Percentiles rank a stretch among this genome's conserved stretches.
These are phyloP conservation scores for Rhynchospora pubera DNA, from an alignment of 176 grass and related monocot species.

Conservation along the genomic window DNA sequence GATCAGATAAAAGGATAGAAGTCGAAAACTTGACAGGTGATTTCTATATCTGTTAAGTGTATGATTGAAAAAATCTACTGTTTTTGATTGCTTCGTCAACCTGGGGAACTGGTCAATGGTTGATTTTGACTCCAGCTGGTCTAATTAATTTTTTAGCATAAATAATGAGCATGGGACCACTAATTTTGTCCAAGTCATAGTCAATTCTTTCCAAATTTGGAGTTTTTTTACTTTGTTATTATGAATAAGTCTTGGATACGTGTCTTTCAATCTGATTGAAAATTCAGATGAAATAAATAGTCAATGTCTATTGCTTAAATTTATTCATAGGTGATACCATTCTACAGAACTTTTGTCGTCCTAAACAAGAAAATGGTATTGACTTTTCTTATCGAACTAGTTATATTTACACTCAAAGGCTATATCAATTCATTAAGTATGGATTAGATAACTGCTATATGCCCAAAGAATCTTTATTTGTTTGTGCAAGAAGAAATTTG, in stretches of 20 bases:
- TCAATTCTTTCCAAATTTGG: background rate
- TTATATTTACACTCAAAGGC: background rate
- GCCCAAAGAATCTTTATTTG: background rate
- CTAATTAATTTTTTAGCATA: background rate
- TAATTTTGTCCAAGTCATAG: background rate
- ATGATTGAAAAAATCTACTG: background rate
- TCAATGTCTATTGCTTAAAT: background rate
- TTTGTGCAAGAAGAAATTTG: background rate
- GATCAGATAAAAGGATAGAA: background rate
- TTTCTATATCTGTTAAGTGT: background rate
- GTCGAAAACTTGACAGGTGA: background rate
- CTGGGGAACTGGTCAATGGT: background rate
- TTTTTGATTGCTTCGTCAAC: constrained; percentile 13
- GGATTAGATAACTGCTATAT: background rate
- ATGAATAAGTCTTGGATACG: background rate
- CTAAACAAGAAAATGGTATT: background rate
- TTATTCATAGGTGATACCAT: background rate
- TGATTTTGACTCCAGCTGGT: constrained; percentile 3
- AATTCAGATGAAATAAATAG: background rate
- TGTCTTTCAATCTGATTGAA: background rate
- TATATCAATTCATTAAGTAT: background rate
- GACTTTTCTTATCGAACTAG: background rate
- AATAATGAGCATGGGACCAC: background rate
- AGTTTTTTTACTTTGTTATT: background rate
- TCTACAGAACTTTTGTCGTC: background rate